These are phyloP conservation scores for Dissophora globulifera DNA, from an alignment of 192 early-diverging fungal genomes.

Conservation along the genomic window DNA sequence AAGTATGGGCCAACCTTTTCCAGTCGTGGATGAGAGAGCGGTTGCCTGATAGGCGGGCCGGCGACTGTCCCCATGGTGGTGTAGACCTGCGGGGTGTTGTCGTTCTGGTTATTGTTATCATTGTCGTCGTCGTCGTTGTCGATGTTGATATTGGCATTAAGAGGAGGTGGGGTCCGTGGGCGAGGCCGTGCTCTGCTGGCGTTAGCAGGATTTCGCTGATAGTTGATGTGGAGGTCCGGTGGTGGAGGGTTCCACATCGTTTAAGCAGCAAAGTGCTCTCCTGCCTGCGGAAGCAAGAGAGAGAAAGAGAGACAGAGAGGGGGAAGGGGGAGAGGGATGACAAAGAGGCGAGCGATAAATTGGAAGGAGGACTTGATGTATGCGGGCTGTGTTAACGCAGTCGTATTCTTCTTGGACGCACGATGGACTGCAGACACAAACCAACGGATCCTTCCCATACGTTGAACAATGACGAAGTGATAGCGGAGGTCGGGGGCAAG, in stretches of 20 bases:
- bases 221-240: constrained; percentile 19
- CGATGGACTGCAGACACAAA: not conserved
- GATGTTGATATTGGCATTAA: constrained; percentile 16
- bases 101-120: not conserved
- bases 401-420: constrained; percentile 12
- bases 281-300: not conserved
- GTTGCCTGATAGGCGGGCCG: not conserved
- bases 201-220: not conserved
- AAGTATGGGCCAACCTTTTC: constrained; percentile 43
- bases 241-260: constrained; percentile 48
- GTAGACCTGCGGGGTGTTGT: not conserved
- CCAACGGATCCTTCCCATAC: not conserved
- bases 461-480: not conserved
- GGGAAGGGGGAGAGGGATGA: not conserved
- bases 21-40: constrained; percentile 24
- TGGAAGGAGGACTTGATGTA: too few species aligned
- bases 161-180: too few species aligned
- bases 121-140: constrained; percentile 1
- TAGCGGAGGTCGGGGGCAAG: not conserved
- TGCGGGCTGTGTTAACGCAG: not conserved
- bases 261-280: not conserved
- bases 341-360: too few species aligned
- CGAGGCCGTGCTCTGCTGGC: not conserved
- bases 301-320: not conserved
- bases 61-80: not conserved